Evolutionary conservation across 306 rosid genomes (phyloP).

Genomic region (Oxytropis ochrocephala): DNA sequence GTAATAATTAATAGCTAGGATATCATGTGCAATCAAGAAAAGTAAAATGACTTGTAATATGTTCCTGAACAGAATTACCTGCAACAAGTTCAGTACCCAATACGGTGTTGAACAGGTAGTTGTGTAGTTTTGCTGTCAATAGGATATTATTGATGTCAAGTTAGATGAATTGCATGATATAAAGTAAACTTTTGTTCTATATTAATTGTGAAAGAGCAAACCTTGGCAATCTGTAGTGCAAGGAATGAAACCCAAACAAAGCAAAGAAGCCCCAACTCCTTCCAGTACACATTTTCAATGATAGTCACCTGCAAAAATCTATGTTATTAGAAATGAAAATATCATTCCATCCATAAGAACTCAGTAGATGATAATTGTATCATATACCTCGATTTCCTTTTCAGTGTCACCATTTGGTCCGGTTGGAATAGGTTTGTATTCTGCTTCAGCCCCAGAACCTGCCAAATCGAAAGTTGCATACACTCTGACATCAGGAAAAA

Average conservation of each 20-base stretch:
- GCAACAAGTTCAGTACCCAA: conserved; percentile 73
- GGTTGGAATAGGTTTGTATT: conserved; percentile 68
- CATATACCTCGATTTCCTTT: conserved; percentile 29
- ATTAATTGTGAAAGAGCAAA: conserved; percentile 20
- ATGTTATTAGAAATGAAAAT: conserved; percentile 24
- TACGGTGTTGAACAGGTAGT: conserved; percentile 56
- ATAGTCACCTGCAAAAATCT: conserved; percentile 50
- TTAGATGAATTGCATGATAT: conserved; percentile 16
- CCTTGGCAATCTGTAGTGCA: conserved; percentile 72
- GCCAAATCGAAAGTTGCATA: conserved; percentile 21
- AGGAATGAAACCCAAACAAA: conserved; percentile 93
- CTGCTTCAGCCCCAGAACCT: conserved; percentile 55
- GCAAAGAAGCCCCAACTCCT: conserved; percentile 74
- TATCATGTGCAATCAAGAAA: background rate
- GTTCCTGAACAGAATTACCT: conserved; percentile 44
- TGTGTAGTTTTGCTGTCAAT: conserved; percentile 44
- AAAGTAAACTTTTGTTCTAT: background rate
- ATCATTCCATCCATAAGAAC: background rate
- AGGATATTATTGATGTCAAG: background rate
- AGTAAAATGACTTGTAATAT: background rate
- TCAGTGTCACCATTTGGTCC: conserved; percentile 37
- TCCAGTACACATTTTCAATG: conserved; percentile 70
- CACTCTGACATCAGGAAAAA: background rate
- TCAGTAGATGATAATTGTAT: conserved; percentile 21
- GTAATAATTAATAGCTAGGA: background rate